Evolutionary conservation across 768 basidiomycete species (phyloP).

Genomic region (Macrolepiota dolichaula): DNA sequence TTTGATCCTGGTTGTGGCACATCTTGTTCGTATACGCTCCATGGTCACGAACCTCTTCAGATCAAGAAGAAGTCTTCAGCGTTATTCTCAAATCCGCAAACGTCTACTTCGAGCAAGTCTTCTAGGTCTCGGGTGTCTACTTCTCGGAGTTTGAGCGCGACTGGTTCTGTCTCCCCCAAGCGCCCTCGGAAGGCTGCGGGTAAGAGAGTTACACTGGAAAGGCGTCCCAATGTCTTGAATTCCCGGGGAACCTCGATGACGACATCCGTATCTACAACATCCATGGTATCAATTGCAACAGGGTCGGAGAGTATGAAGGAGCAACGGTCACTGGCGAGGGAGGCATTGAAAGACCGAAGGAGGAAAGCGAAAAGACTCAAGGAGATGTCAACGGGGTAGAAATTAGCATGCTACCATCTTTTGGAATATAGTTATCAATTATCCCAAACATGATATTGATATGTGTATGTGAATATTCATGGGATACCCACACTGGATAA

Average conservation of each 20-base stretch:
- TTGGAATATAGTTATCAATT: background rate
- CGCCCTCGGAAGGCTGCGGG: background rate
- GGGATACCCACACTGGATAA: no score
- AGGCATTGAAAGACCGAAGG: constrained; percentile 15
- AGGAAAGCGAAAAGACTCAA: constrained; percentile 13
- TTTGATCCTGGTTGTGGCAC: background rate
- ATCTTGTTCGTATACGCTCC: background rate
- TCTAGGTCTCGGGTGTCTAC: background rate
- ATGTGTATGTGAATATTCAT: no score
- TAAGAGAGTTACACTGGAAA: constrained; percentile 1
- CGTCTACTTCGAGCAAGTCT: background rate
- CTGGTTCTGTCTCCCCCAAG: constrained; percentile 2
- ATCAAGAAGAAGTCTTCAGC: constrained; percentile 1
- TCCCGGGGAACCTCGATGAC: constrained; percentile 3
- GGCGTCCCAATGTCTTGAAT: background rate
- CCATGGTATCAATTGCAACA: background rate
- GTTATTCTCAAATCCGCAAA: background rate
- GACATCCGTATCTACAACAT: background rate
- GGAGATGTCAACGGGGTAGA: background rate
- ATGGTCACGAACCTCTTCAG: background rate
- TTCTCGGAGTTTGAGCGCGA: background rate
- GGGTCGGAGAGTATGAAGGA: constrained; percentile 4
- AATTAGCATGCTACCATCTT: background rate
- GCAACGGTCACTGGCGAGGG: constrained; percentile 6
- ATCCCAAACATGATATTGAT: background rate